Percentiles rank a stretch among this genome's conserved stretches.
phyloP scores from a whole-genome alignment of 1,284 basidiomycete genomes.

The Phellopilus nigrolimitatus region DNA sequence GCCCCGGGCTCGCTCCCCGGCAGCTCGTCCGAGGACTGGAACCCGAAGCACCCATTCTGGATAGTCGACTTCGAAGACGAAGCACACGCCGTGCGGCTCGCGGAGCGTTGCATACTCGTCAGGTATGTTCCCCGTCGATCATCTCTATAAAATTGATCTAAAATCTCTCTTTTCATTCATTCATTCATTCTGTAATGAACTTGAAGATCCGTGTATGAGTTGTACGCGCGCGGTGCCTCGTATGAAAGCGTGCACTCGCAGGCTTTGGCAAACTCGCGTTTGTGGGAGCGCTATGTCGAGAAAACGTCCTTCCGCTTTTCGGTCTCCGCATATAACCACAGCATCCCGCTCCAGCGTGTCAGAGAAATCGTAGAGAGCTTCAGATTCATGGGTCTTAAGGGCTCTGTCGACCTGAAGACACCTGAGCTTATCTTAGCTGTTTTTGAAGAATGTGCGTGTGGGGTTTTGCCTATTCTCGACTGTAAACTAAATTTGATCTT shows the following conservation, averaged over 20 bases:
- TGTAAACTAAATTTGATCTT: no score
- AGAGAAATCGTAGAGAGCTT: slow-evolving; percentile 76
- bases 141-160: not conserved
- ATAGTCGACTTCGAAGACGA: slow-evolving; percentile 66
- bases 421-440: slow-evolving; percentile 78
- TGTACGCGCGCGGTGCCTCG: slow-evolving; percentile 63
- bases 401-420: slow-evolving; percentile 78
- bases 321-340: slow-evolving; percentile 75
- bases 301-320: slow-evolving; percentile 78
- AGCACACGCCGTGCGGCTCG: slow-evolving; percentile 69
- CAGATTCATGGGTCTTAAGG: slow-evolving; percentile 79
- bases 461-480: no score
- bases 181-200: not conserved
- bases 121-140: slow-evolving; percentile 48
- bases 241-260: slow-evolving; percentile 69
- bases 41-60: slow-evolving; percentile 70
- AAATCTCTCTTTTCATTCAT: slow-evolving; percentile 4
- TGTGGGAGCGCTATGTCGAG: slow-evolving; percentile 59
- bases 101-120: slow-evolving; percentile 77
- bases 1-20: not conserved
- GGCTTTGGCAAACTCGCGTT: slow-evolving; percentile 42
- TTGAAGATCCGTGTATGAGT: slow-evolving; percentile 68
- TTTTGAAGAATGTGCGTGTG: slow-evolving; percentile 82
- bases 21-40: slow-evolving; percentile 34
- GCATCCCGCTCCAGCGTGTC: slow-evolving; percentile 63